phyloP scores from a whole-genome alignment of 345 rosid genomes.

The Clarkia xantiana region DNA sequence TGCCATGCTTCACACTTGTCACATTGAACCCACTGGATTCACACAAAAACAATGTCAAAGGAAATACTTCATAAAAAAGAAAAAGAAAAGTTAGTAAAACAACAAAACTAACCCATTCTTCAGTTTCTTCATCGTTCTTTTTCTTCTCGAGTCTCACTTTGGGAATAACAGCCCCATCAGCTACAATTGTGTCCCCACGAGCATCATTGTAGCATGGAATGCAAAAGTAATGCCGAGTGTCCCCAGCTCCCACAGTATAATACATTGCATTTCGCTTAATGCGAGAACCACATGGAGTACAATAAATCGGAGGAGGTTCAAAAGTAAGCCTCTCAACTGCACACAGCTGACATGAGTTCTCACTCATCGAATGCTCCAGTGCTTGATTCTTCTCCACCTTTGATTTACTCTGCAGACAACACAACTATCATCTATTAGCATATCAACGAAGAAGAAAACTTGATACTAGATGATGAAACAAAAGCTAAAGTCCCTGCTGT shows the following conservation, averaged over 20 bases:
- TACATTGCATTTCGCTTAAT: constrained; percentile 97
- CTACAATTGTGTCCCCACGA: constrained; percentile 69
- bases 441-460: neutral
- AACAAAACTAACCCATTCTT: constrained; percentile 70
- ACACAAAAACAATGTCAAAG: constrained; percentile 5
- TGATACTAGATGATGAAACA: neutral
- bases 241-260: constrained; percentile 82
- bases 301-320: constrained; percentile 96
- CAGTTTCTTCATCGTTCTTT: constrained; percentile 97
- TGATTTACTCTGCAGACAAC: constrained; percentile 66
- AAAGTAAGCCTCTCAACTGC: constrained; percentile 97
- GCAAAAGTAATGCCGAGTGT: constrained; percentile 82
- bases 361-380: constrained; percentile 94
- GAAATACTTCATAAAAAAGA: constrained; percentile 10
- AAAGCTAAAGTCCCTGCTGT: no score
- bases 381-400: constrained; percentile 96
- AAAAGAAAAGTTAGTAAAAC: constrained; percentile 8
- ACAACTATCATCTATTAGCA: neutral
- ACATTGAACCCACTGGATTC: constrained; percentile 97
- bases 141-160: constrained; percentile 90
- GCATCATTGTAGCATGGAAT: constrained; percentile 92
- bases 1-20: constrained; percentile 99
- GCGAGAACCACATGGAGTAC: constrained; percentile 92
- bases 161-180: constrained; percentile 49
- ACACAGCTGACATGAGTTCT: constrained; percentile 95